Evolutionary conservation across 495 filamentous ascomycete species (phyloP), one percentile per base, ranked within the genome.

Genomic region (Pyronema omphalodes): DNA sequence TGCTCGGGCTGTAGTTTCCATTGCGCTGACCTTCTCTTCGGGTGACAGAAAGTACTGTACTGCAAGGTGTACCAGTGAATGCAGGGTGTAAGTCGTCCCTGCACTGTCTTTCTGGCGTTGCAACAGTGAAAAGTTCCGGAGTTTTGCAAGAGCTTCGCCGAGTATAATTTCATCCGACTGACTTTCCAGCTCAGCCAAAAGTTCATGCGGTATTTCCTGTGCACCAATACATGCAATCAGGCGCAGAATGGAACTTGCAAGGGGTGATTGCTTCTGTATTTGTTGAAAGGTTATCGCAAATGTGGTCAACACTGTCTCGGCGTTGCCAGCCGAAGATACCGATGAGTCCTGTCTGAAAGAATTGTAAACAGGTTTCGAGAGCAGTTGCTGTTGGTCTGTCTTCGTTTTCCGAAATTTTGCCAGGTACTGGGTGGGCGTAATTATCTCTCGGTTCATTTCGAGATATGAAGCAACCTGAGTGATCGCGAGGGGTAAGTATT

Each of bases 251-350:
- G 64, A 46, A 3, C 54, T 55, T 11, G 65, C 66, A 8, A 37
- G 37, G 15, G 51, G 52, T 34, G 55, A 56, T 40, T 62, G 49
- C 7, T 18, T 12, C 41, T 56, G 37, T 44, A 76, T 70, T 7
- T 71, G 67, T 12, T 71, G 62, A 54, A 75, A 76, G 0, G 72
- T 72, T 14, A 75, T 61, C 54, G 67, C 50, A 72, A 70, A 75
- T 18, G 71, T 73, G 3, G 60, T 66, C 12, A 71, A 59, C 3
- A 74, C 58, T 1, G 69, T 64, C 54, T 71, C 61, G 1, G 48
- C 23, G 29, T 70, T 50, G 18, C 15, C 47, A 9, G 9, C 69
- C n/a, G n/a, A n/a, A n/a, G n/a, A n/a, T n/a, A n/a, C n/a, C n/a
- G n/a, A n/a, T n/a, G n/a, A n/a, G n/a, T n/a, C n/a, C n/a, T n/a